Base-by-base conservation (phyloP, 257 asterid species). In the Plantago major region DNA sequence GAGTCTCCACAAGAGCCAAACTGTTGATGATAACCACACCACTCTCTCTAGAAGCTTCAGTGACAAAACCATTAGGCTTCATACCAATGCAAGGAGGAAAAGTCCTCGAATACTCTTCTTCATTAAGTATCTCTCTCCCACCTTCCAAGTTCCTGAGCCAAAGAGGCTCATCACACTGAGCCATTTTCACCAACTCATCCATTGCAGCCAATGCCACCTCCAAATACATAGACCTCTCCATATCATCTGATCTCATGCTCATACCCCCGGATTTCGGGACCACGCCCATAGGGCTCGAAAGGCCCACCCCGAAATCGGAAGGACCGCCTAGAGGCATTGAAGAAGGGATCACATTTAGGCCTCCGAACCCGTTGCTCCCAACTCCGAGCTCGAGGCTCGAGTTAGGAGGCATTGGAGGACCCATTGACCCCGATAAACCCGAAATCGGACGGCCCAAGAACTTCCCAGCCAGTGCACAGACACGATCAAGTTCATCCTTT, bases 131-230 rank as follows among this genome's bases (percentile, higher is more conserved):
- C 11, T 78, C 84, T 26, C 75, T 70, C 6, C 85, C 96, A 7
- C 83, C 86, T 44, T 79, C 95, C 11, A 60, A 22, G 78, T 82
- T 75, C 68, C 80, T 66, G 3, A 85, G 13, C 99, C 99, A 93
- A 15, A 93, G 82, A 4, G 99, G 95, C 65, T 79, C 93, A 30
- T 81, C 86, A 0, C 69, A 53, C 40, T 87, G 94, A 10, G 90
- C 95, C 74, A 83, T 53, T 68, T 90, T 93, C n/a, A 90, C 86
- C 13, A 93, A 46, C 40, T 90, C 96, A 42, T 89, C 87, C 97
- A 93, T 90, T 14, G 99, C 89, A 7, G 90, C 74, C 75, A 87
- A 69, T 1, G 99, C 99, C 2, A 90, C 87, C 75, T 93, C 97
- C 72, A 87, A 64, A 63, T 82, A 89, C 85, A 87, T 82, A 9